Evolutionary conservation across 306 rosid species (phyloP), one percentile per base, ranked within the genome.

Genomic region (Sicyos edulis): DNA sequence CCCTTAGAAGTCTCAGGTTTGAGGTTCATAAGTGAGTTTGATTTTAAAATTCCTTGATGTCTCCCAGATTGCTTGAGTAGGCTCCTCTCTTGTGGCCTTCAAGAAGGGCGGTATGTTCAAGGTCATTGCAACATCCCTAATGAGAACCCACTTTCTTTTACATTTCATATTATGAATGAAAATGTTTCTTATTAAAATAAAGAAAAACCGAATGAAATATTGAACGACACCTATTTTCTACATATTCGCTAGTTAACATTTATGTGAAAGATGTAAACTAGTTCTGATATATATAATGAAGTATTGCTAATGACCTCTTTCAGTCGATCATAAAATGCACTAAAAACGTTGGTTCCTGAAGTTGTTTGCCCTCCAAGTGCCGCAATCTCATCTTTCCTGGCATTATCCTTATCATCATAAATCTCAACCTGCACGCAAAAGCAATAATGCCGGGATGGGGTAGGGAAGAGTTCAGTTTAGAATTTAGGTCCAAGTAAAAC

Each of bases 321-420:
- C 77, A 93, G 85, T 80, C 99, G 80, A 82, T 93, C 99, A 72
- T 93, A 91, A 57, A 93, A 93, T 47, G 99, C 96, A 83, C 97
- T 88, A 32, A 93, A 93, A 63, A 93, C 97, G 56, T 93, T 93
- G 55, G 83, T 85, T 71, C 96, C 99, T 0, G 90, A 80, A 8
- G 95, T 90, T 45, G 97, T 91, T 84, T 93, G 99, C 14, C 99
- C 99, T 60, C 99, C 99, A 11, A 93, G 85, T 34, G 97, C 96
- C 14, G 95, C 96, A 85, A 93, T 88, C 84, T 93, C 99, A 74
- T 91, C 99, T 84, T 88, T 91, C 85, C 99, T 86, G 0, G 97
- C 96, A 84, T 17, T 81, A 76, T 91, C 99, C 47, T 81, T 85
- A 65, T 93, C 99, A 56, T 88, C 97, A 32, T 93, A 91, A 58